A percentile compares a stretch with the other conserved stretches of the same genome.
These are phyloP conservation scores for Gossypium sturtianum DNA, from an alignment of 345 rosid genomes.

Conservation along the genomic window DNA sequence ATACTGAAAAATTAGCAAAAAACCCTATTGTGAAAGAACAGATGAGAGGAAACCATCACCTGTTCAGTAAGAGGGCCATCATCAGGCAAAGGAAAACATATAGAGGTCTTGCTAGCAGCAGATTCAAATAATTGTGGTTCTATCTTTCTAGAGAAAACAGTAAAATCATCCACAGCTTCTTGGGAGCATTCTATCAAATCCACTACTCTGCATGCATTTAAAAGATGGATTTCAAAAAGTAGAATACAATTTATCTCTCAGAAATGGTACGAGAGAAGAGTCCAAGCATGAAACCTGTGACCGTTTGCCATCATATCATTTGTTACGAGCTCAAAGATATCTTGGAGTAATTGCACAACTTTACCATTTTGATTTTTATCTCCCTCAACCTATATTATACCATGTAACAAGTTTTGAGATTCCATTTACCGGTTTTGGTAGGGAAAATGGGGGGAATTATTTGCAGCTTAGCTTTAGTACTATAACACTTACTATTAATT, in stretches of 20 bases:
- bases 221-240: constrained; percentile 4
- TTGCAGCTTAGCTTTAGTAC: constrained; percentile 10
- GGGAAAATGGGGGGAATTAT: not conserved
- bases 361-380: constrained; percentile 40
- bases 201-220: constrained; percentile 42
- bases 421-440: not conserved
- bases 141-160: constrained; percentile 38
- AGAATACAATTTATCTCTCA: constrained; percentile 11
- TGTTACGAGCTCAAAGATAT: constrained; percentile 83
- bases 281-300: constrained; percentile 44
- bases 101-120: constrained; percentile 34
- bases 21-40: not conserved
- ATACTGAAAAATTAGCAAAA: not conserved
- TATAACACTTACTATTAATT: constrained; percentile 65
- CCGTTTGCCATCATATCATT: constrained; percentile 76
- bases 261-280: constrained; percentile 8
- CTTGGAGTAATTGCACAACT: constrained; percentile 82
- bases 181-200: constrained; percentile 34
- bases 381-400: constrained; percentile 45
- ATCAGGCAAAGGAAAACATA: constrained; percentile 82
- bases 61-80: constrained; percentile 59
- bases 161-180: constrained; percentile 30
- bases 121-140: constrained; percentile 74
- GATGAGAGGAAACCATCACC: constrained; percentile 30
- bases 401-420: constrained; percentile 12